A percentile compares a stretch with the other conserved stretches of the same genome.
Evolutionary conservation across 345 rosid species (phyloP).

Genomic region (Boechera divaricarpa): DNA sequence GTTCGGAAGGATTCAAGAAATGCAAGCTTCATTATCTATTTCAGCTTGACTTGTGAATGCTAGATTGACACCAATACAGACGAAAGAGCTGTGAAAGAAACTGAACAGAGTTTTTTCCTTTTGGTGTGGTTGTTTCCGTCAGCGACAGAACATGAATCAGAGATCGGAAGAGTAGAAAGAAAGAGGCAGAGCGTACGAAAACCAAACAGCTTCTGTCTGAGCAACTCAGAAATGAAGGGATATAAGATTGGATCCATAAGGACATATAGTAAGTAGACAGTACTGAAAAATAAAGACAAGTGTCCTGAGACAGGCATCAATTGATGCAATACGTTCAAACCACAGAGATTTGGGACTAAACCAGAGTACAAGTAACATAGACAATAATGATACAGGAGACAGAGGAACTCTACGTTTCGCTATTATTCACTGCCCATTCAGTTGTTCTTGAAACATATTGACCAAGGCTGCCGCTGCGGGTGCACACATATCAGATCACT

Average conservation of each 20-base stretch:
- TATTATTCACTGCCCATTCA: conserved; percentile 45
- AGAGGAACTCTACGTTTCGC: conserved; percentile 22
- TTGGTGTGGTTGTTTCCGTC: conserved; percentile 11
- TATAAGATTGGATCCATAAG: conserved; percentile 8
- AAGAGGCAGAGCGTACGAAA: neutral
- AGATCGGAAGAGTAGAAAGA: neutral
- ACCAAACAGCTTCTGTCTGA: neutral
- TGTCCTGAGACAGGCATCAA: conserved; percentile 17
- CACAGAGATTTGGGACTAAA: conserved; percentile 21
- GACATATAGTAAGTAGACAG: conserved; percentile 13
- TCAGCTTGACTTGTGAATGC: neutral
- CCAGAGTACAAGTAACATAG: conserved; percentile 35
- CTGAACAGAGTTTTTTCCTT: neutral
- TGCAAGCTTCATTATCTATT: conserved; percentile 29
- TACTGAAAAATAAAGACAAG: conserved; percentile 24
- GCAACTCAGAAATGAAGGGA: conserved; percentile 2
- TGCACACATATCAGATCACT: conserved; percentile 37
- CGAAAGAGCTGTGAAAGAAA: neutral
- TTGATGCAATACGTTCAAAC: conserved; percentile 35
- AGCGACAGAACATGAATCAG: neutral
- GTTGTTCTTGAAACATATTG: conserved; percentile 35
- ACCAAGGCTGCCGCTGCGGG: conserved; percentile 26
- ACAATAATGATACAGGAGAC: conserved; percentile 38
- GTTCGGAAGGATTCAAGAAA: conserved; percentile 34
- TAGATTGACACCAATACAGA: neutral